A percentile compares a stretch with the other conserved stretches of the same genome.
Conservation (phyloP, 208 protist genomes). For the Crithidia bombi region DNA sequence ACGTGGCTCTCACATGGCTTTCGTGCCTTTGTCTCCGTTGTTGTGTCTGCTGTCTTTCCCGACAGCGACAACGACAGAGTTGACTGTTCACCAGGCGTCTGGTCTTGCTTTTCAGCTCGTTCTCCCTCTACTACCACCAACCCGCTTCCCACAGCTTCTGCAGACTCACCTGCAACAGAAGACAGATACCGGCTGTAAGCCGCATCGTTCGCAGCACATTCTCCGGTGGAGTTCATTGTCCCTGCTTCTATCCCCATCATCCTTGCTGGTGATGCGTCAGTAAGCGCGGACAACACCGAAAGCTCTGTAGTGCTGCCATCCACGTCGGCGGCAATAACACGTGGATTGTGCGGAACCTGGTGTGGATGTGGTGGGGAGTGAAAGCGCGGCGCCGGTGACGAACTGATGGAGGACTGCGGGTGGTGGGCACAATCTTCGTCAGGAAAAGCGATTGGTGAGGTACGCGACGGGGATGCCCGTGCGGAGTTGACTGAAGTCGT, state of each 20-base stretch:
- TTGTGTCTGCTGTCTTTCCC: too few relatives aligned
- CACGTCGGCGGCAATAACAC: too few relatives aligned
- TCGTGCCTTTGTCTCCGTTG: too few relatives aligned
- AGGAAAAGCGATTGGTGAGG: not conserved
- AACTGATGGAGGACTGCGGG: not conserved
- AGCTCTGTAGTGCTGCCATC: not conserved
- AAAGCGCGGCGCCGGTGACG: constrained; percentile 4
- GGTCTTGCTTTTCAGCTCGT: not conserved
- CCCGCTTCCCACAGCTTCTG: constrained; percentile 28
- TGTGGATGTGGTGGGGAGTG: constrained; percentile 3
- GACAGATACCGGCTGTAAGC: not conserved
- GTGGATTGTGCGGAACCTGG: not conserved
- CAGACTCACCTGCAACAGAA: not conserved
- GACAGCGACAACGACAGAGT: not conserved
- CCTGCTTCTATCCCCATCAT: too few relatives aligned
- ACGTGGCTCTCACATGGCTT: too few relatives aligned
- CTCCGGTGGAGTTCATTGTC: not conserved
- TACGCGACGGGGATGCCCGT: not conserved
- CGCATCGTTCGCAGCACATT: not conserved
- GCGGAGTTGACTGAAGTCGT: not conserved
- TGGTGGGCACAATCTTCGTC: not conserved
- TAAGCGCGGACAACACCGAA: constrained; percentile 1
- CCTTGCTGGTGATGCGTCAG: not conserved
- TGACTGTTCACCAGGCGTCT: not conserved
- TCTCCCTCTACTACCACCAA: constrained; percentile 16